Base-by-base conservation (phyloP, 2,329 filamentous ascomycete genomes). In the Didymella keratinophila region DNA sequence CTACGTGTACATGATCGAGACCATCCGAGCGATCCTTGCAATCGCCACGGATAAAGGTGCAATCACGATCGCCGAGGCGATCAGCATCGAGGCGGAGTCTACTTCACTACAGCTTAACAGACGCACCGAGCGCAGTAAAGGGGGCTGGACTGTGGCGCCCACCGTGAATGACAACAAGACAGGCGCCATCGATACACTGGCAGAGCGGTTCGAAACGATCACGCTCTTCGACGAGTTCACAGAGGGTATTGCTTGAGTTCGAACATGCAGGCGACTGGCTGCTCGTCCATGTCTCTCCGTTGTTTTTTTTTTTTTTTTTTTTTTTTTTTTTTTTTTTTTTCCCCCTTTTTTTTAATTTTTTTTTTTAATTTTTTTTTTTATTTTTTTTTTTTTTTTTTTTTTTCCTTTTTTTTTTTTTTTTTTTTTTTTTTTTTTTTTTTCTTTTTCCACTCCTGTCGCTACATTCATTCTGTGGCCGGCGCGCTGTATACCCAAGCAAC, bases 161-260 rank as follows among this genome's bases (percentile, higher is more conserved):
- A 56, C 46, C 20, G 11, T 42, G 6, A 52, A 58, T 14, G 56
- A 56, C 12, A 48, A 52, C 12, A 32, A 56, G 23, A 32, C 50
- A 10, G 56, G 56, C 11, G 36, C 41, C 10, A 58, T 58, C 34
- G 51, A 59, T 12, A 49, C 52, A 11, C 27, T 64, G 2, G 48
- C 43, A 3, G 52, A 56, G 2, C 48, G 56, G 10, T 64, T 64
- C 21, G 55, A 59, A 43, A 60, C 52, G 18, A 61, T 64, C 18
- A 61, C 58, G 32, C 45, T 61, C 3, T 64, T 64, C 44, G 42
- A 53, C 37, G 49, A 64, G n/a, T 64, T 64, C 20, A 64, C 61
- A 4, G 61, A 64, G 32, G 61, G 52, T 14, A 30, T 63, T 20
- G 18, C 52, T 12, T 63, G 27, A 60, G 7, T n/a, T 49, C 18